Evolutionary conservation across 441 rosid species (phyloP).

Genomic region (Croton setiger): DNA sequence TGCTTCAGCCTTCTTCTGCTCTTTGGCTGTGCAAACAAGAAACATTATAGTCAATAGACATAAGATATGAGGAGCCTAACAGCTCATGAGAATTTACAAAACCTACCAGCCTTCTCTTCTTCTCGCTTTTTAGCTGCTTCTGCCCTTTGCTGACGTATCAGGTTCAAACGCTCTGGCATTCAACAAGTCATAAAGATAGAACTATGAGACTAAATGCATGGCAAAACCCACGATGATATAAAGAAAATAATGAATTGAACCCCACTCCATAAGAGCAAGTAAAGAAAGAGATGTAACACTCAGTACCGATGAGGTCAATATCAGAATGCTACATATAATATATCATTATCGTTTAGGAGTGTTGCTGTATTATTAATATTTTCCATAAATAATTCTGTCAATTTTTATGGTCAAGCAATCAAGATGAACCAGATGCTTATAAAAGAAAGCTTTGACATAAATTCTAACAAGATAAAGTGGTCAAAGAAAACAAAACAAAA

Average conservation of each 20-base stretch:
- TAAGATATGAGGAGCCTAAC: background rate
- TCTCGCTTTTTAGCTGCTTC: conserved; percentile 90
- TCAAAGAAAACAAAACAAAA: background rate
- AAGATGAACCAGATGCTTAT: background rate
- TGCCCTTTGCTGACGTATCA: conserved; percentile 87
- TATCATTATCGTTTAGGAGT: background rate
- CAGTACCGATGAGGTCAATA: background rate
- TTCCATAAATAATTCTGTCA: background rate
- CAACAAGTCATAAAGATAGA: background rate
- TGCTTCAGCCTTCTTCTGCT: conserved; percentile 71
- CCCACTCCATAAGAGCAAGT: background rate
- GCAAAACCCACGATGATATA: too few relatives aligned
- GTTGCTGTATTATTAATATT: too few relatives aligned
- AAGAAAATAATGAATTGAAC: background rate
- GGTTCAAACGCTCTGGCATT: conserved; percentile 72
- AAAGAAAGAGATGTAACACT: background rate
- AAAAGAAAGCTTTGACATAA: background rate
- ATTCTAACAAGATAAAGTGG: background rate
- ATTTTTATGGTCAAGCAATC: background rate
- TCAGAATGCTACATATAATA: too few relatives aligned
- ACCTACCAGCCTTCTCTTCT: conserved; percentile 89
- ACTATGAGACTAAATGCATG: too few relatives aligned
- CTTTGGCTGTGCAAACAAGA: conserved; percentile 53
- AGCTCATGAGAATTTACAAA: background rate
- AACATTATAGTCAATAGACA: conserved; percentile 1